A percentile compares a stretch with the other conserved stretches of the same genome.
Evolutionary conservation across 371 early-diverging fungal genomes (phyloP).

Genomic region (Chytridium lagenaria): DNA sequence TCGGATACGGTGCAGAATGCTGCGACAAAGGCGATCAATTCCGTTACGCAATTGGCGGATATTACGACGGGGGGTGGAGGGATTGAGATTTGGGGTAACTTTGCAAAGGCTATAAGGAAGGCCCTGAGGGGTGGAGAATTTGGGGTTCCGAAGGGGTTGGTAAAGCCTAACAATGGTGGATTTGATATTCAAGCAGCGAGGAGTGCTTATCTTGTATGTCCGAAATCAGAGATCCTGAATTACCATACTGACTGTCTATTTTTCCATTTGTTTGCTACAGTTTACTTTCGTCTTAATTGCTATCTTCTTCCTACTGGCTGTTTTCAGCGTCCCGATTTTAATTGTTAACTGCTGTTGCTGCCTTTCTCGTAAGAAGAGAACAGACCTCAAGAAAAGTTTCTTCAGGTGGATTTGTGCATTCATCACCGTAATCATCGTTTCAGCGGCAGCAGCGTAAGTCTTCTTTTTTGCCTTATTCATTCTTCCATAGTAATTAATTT

Average conservation of each 20-base stretch:
- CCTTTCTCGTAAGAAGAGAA: slow-evolving; percentile 1
- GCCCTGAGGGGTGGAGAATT: slow-evolving; percentile 6
- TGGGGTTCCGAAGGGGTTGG: neutral
- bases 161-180: neutral
- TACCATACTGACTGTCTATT: too few species aligned
- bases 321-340: neutral
- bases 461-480: neutral
- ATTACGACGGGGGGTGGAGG: neutral
- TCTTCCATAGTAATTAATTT: neutral
- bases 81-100: slow-evolving; percentile 8
- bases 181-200: neutral
- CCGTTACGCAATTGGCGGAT: neutral
- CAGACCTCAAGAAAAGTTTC: slow-evolving; percentile 6
- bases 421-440: slow-evolving; percentile 1
- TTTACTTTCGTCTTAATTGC: neutral
- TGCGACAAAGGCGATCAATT: neutral
- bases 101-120: slow-evolving; percentile 15
- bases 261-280: neutral
- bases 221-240: too few species aligned
- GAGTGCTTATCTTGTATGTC: neutral
- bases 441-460: slow-evolving; percentile 5
- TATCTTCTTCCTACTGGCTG: neutral
- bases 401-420: neutral
- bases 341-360: slow-evolving; percentile 10
- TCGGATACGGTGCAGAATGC: neutral